phyloP scores from a whole-genome alignment of 805 yeast species.

The Pichia insulana region DNA sequence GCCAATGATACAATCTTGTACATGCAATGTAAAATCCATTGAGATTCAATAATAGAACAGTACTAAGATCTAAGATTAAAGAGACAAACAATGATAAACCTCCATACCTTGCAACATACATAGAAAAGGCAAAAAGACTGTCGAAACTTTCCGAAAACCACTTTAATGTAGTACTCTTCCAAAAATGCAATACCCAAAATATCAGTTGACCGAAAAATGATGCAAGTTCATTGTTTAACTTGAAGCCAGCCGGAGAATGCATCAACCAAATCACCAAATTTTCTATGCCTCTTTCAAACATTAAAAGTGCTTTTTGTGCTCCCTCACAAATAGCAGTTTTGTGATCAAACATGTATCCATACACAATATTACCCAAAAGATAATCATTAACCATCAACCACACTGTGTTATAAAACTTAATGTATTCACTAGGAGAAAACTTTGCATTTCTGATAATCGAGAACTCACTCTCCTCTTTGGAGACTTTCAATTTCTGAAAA shows the following conservation, averaged over 20 bases:
- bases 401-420: slow-evolving; percentile 72
- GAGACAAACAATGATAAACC: slow-evolving; percentile 72
- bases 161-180: slow-evolving; percentile 31
- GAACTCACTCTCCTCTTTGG: slow-evolving; percentile 33
- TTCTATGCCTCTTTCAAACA: slow-evolving; percentile 25
- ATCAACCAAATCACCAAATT: slow-evolving; percentile 62
- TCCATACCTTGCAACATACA: slow-evolving; percentile 17
- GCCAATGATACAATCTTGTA: slow-evolving; percentile 72
- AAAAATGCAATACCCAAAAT: slow-evolving; percentile 73
- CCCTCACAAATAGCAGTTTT: slow-evolving; percentile 11
- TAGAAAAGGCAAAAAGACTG: slow-evolving; percentile 10
- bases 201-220: slow-evolving; percentile 79
- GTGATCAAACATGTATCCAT: slow-evolving; percentile 32
- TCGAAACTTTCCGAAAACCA: slow-evolving; percentile 11
- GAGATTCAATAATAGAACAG: slow-evolving; percentile 60
- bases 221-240: slow-evolving; percentile 80
- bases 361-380: slow-evolving; percentile 58
- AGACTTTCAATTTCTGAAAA: slow-evolving; percentile 42
- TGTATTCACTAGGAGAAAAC: slow-evolving; percentile 46
- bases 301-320: slow-evolving; percentile 22
- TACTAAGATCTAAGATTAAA: slow-evolving; percentile 52
- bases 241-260: slow-evolving; percentile 89
- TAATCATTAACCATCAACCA: slow-evolving; percentile 86
- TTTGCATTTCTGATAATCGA: slow-evolving; percentile 32
- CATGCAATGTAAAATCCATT: slow-evolving; percentile 71